These are phyloP conservation scores for Raddia distichophylla DNA, from an alignment of 176 grass and related monocot genomes.

Conservation along the genomic window DNA sequence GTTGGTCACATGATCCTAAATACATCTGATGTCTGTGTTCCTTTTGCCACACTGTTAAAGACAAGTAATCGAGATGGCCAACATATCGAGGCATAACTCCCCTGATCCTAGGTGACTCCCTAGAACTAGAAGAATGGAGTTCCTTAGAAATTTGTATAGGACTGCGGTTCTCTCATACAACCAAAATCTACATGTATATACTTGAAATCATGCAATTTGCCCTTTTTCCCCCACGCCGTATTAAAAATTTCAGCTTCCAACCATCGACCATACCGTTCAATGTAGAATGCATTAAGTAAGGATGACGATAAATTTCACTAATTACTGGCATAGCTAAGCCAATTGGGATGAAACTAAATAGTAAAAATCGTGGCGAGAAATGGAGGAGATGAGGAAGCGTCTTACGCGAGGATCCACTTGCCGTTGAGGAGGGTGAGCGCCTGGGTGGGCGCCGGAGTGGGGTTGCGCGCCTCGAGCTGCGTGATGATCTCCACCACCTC, in stretches of 20 bases:
- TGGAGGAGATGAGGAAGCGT: background rate
- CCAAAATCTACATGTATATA: background rate
- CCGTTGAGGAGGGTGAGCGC: slow-evolving; percentile 82
- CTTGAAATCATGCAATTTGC: background rate
- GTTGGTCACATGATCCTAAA: background rate
- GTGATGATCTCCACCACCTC: slow-evolving; percentile 91
- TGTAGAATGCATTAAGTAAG: background rate
- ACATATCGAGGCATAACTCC: background rate
- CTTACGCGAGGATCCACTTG: slow-evolving; percentile 96
- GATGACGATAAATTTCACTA: background rate
- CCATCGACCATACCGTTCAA: background rate
- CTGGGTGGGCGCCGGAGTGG: slow-evolving; percentile 85
- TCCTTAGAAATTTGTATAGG: background rate
- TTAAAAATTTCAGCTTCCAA: background rate
- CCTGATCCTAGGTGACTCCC: background rate
- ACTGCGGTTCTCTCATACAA: background rate
- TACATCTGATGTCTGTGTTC: background rate
- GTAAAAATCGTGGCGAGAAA: background rate
- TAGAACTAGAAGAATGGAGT: background rate
- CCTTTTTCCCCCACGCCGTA: background rate
- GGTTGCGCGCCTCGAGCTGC: slow-evolving; percentile 81
- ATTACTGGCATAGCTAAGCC: background rate
- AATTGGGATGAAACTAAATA: slow-evolving; percentile 1
- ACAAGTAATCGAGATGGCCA: background rate
- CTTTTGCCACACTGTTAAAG: background rate